Conservation (phyloP, 345 rosid genomes). For the Dipteronia sinensis region DNA sequence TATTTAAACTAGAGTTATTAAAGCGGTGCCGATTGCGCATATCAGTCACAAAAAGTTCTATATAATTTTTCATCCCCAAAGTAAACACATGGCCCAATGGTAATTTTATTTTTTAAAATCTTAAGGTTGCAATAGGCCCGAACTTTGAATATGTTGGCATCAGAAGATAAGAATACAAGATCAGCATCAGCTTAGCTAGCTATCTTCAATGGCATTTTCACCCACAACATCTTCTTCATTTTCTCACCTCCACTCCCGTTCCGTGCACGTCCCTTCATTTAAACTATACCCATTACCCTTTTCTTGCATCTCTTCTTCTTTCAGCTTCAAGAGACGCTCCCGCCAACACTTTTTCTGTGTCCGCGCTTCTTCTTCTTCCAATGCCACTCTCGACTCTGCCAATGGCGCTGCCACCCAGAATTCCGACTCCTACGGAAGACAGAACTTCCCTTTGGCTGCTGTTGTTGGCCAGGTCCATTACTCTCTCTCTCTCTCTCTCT, state of each 20-base stretch:
- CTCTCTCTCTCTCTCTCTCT: conserved; percentile 2
- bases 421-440: conserved; percentile 58
- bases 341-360: conserved; percentile 10
- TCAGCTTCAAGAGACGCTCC: conserved; percentile 14
- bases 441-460: conserved; percentile 87
- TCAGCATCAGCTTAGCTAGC: no score
- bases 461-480: conserved; percentile 82
- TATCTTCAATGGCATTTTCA: conserved; percentile 25
- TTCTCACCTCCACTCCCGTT: conserved; percentile 17
- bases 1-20: no score
- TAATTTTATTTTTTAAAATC: no score
- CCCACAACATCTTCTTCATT: background rate
- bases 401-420: conserved; percentile 53
- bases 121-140: no score
- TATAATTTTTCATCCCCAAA: no score
- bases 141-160: no score
- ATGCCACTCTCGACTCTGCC: conserved; percentile 42
- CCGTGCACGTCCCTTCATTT: conserved; percentile 20
- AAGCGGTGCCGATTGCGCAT: no score
- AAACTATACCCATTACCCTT: conserved; percentile 23
- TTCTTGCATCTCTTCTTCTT: conserved; percentile 10
- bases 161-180: no score
- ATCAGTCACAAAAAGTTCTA: no score
- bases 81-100: no score
- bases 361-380: conserved; percentile 25